Conservation (phyloP, 495 filamentous ascomycete species). For the Apiosordaria backusii region DNA sequence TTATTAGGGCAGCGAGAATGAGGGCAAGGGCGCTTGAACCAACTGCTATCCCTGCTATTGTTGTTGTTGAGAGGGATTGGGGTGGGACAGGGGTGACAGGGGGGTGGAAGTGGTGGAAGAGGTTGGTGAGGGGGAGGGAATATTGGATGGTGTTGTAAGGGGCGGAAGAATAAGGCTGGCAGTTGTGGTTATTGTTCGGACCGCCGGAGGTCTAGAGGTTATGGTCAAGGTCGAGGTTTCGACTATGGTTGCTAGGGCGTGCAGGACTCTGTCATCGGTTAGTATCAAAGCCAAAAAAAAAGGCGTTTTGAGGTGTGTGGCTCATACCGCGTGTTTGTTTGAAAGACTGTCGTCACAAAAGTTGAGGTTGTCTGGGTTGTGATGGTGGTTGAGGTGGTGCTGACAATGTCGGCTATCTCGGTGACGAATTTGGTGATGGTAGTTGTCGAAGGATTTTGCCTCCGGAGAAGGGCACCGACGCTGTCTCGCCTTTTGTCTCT, state of each 20-base stretch:
- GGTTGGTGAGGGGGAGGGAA: conserved; percentile 1
- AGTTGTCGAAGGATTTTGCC: conserved; percentile 11
- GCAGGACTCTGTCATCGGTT: conserved; percentile 22
- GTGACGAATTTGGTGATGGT: conserved; percentile 24
- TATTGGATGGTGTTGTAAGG: background rate
- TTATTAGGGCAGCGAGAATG: conserved; percentile 19
- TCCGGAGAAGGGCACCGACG: background rate
- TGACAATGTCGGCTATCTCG: conserved; percentile 17
- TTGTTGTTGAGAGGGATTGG: conserved; percentile 18
- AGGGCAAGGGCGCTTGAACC: conserved; percentile 21
- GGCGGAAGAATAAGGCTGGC: conserved; percentile 15
- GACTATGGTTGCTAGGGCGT: conserved; percentile 25
- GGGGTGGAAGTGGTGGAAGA: conserved; percentile 7
- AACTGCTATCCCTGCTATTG: conserved; percentile 29
- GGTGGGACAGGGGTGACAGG: background rate
- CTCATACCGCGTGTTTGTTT: conserved; percentile 26
- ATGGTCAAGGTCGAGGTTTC: conserved; percentile 33
- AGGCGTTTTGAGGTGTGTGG: background rate
- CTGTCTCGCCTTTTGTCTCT: background rate
- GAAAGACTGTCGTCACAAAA: conserved; percentile 22
- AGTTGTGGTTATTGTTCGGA: conserved; percentile 25
- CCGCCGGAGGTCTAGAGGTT: conserved; percentile 20
- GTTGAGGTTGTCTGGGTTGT: conserved; percentile 23
- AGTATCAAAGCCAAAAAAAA: background rate
- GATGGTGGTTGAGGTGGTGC: conserved; percentile 19